phyloP scores from a whole-genome alignment of 1,284 basidiomycete genomes.

The Trametes pubescens region DNA sequence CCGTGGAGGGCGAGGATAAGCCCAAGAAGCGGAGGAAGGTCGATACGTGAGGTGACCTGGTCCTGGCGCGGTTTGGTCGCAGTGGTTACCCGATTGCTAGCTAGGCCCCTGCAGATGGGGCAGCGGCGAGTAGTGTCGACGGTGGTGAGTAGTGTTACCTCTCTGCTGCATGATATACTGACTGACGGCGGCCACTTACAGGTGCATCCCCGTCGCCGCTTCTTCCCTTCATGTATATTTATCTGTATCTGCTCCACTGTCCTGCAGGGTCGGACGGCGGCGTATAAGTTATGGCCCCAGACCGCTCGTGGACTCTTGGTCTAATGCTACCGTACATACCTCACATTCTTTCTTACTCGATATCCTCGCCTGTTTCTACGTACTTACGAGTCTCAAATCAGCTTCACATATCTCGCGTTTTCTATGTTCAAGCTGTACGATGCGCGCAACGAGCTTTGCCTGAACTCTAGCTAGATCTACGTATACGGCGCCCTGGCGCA shows the following conservation, averaged over 20 bases:
- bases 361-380: constrained; percentile 16
- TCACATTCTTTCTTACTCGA: constrained; percentile 23
- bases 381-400: neutral
- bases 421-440: neutral
- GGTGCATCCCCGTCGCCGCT: neutral
- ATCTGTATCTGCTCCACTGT: constrained; percentile 11
- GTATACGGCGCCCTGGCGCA: too few relatives aligned
- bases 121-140: neutral
- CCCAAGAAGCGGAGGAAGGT: constrained; percentile 39
- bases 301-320: constrained; percentile 1
- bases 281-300: constrained; percentile 15
- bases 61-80: neutral
- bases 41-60: constrained; percentile 10
- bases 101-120: too few relatives aligned
- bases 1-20: constrained; percentile 32
- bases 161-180: neutral
- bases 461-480: too few relatives aligned
- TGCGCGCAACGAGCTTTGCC: neutral
- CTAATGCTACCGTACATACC: constrained; percentile 1
- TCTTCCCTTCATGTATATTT: neutral
- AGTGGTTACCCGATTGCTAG: neutral
- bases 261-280: constrained; percentile 23
- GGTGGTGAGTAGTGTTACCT: neutral
- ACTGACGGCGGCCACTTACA: neutral
- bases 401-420: neutral